Evolutionary conservation across 768 basidiomycete genomes (phyloP).

Genomic region (Lactarius trivialis): DNA sequence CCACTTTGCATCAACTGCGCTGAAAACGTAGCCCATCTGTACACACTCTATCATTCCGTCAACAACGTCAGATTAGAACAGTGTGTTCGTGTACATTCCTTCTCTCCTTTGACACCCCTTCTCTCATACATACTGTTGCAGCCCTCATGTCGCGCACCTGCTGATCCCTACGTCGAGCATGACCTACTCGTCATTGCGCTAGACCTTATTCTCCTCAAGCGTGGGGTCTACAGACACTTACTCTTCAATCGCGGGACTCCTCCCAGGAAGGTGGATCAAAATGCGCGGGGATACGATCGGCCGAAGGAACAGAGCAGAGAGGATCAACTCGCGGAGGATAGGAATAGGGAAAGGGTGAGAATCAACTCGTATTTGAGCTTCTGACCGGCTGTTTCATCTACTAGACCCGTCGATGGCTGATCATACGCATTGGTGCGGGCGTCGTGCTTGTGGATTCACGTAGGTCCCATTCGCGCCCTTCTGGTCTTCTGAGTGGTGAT

Average conservation of each 20-base stretch:
- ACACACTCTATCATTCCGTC: slow-evolving; percentile 75
- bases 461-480: slow-evolving; percentile 33
- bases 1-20: slow-evolving; percentile 80
- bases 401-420: slow-evolving; percentile 54
- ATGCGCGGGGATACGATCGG: not conserved
- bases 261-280: slow-evolving; percentile 40
- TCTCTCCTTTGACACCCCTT: slow-evolving; percentile 1
- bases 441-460: slow-evolving; percentile 67
- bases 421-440: slow-evolving; percentile 52
- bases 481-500: not conserved
- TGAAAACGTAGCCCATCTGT: slow-evolving; percentile 54
- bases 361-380: not conserved
- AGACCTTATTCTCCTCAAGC: slow-evolving; percentile 76
- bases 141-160: slow-evolving; percentile 59
- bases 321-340: slow-evolving; percentile 29
- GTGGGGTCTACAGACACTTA: slow-evolving; percentile 75
- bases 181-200: slow-evolving; percentile 65
- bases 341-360: slow-evolving; percentile 13
- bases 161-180: slow-evolving; percentile 85
- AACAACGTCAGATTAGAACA: slow-evolving; percentile 77
- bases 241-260: slow-evolving; percentile 72
- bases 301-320: slow-evolving; percentile 2
- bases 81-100: slow-evolving; percentile 50
- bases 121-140: slow-evolving; percentile 28
- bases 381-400: slow-evolving; percentile 2